Evolutionary conservation across 495 filamentous ascomycete species (phyloP).

Genomic region (Trichoderma gamsii): DNA sequence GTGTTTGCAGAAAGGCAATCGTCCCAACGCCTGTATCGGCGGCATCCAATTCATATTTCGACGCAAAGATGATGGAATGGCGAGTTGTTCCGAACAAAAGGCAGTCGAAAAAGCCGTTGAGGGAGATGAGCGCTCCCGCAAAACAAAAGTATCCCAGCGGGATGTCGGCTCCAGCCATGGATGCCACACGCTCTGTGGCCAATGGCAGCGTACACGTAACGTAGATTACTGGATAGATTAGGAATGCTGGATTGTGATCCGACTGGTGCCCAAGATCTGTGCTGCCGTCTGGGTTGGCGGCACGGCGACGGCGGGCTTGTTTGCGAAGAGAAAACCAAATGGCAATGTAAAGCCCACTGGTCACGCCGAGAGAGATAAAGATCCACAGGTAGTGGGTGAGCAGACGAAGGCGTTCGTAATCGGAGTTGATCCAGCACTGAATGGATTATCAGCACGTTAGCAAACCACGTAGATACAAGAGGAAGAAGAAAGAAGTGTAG

Average conservation of each 20-base stretch:
- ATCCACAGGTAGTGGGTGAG: conserved; percentile 77
- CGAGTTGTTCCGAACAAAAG: conserved; percentile 68
- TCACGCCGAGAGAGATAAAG: conserved; percentile 62
- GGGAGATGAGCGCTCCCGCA: conserved; percentile 66
- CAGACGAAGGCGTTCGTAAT: conserved; percentile 56
- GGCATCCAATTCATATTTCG: conserved; percentile 28
- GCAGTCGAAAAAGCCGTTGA: conserved; percentile 69
- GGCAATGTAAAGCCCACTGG: conserved; percentile 56
- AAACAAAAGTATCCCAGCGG: conserved; percentile 57
- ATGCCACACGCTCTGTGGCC: conserved; percentile 61
- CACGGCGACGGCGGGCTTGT: conserved; percentile 36
- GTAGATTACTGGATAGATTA: conserved; percentile 71
- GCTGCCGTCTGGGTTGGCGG: neutral
- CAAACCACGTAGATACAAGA: neutral
- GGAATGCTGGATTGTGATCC: conserved; percentile 57
- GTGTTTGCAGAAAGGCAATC: conserved; percentile 44
- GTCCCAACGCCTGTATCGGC: conserved; percentile 42
- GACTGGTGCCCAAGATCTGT: neutral
- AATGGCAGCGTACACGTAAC: conserved; percentile 65
- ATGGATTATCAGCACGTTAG: neutral
- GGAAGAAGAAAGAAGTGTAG: neutral
- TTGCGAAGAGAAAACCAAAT: conserved; percentile 52
- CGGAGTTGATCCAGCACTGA: conserved; percentile 65
- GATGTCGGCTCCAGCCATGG: conserved; percentile 50
- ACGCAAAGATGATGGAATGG: conserved; percentile 41